These are phyloP conservation scores for Lasiosphaeris hirsuta DNA, from an alignment of 495 filamentous ascomycete genomes.

Conservation along the genomic window DNA sequence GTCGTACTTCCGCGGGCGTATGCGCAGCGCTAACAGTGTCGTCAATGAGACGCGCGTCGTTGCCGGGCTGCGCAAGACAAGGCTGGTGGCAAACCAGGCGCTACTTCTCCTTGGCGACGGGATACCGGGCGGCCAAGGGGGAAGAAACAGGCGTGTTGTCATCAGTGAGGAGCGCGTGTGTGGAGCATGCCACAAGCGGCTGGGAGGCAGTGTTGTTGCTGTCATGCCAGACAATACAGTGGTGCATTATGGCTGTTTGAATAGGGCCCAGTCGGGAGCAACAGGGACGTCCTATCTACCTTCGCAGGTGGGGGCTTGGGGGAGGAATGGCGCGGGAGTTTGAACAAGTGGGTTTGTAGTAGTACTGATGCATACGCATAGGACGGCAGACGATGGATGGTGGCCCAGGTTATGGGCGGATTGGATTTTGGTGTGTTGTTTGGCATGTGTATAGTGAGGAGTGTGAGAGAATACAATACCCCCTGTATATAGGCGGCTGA, in stretches of 20 bases:
- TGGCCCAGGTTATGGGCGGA: background rate
- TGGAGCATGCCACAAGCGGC: slow-evolving; percentile 84
- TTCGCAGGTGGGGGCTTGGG: slow-evolving; percentile 19
- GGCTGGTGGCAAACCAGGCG: slow-evolving; percentile 68
- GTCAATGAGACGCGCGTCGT: slow-evolving; percentile 77
- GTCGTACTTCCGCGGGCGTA: slow-evolving; percentile 87
- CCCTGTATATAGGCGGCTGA: background rate
- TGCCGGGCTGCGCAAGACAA: slow-evolving; percentile 66
- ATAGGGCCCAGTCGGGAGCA: slow-evolving; percentile 33
- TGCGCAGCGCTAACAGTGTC: slow-evolving; percentile 78
- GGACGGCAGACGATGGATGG: background rate
- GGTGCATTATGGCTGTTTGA: slow-evolving; percentile 81
- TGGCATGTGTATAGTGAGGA: background rate
- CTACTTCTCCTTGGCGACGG: slow-evolving; percentile 67
- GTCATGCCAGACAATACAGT: slow-evolving; percentile 58
- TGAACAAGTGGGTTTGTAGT: background rate
- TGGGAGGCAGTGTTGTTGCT: slow-evolving; percentile 82
- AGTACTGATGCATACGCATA: background rate
- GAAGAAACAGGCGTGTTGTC: slow-evolving; percentile 68
- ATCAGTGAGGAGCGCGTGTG: slow-evolving; percentile 86
- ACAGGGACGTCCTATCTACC: slow-evolving; percentile 14
- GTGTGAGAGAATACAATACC: slow-evolving; percentile 4
- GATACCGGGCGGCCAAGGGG: slow-evolving; percentile 49
- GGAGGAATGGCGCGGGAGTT: slow-evolving; percentile 10
- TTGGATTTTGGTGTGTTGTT: background rate